Evolutionary conservation across 2,329 filamentous ascomycete species (phyloP).

Genomic region (Thielaviopsis cerberus): DNA sequence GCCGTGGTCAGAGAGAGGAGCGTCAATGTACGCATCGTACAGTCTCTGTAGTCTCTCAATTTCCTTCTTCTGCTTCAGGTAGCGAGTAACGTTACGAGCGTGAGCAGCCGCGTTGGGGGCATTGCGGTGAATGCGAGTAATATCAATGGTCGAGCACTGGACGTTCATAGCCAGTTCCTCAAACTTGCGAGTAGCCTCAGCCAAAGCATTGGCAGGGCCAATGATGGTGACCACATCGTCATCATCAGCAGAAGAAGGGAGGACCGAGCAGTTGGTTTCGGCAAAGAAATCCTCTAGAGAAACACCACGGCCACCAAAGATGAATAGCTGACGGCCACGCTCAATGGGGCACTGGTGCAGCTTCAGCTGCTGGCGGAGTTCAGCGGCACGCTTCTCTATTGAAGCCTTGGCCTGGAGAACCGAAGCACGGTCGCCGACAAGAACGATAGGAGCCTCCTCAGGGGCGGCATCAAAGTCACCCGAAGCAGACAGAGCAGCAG

Average conservation of each 20-base stretch:
- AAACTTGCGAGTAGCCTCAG: constrained; percentile 59
- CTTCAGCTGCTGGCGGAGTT: constrained; percentile 57
- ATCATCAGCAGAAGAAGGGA: constrained; percentile 60
- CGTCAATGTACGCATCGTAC: constrained; percentile 75
- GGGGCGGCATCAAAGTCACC: constrained; percentile 53
- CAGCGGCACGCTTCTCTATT: constrained; percentile 59
- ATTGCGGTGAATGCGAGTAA: constrained; percentile 59
- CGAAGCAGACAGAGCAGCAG: constrained; percentile 42
- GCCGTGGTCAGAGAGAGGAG: constrained; percentile 50
- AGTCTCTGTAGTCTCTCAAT: constrained; percentile 64
- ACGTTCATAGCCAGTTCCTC: constrained; percentile 79
- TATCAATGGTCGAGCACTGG: constrained; percentile 67
- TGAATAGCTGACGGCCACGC: constrained; percentile 81
- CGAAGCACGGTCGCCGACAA: constrained; percentile 68
- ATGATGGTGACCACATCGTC: constrained; percentile 73
- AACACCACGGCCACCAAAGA: constrained; percentile 67
- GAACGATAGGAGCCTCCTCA: constrained; percentile 55
- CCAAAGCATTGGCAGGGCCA: constrained; percentile 56
- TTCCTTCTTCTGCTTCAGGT: constrained; percentile 64
- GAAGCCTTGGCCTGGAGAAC: constrained; percentile 63
- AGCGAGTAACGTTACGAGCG: constrained; percentile 71
- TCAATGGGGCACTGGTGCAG: constrained; percentile 68
- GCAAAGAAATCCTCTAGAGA: constrained; percentile 72
- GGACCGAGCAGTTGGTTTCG: constrained; percentile 76
- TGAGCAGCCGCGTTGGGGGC: constrained; percentile 57